Evolutionary conservation across 148 eudicot genomes (phyloP).

Genomic region (Polygonum aviculare): DNA sequence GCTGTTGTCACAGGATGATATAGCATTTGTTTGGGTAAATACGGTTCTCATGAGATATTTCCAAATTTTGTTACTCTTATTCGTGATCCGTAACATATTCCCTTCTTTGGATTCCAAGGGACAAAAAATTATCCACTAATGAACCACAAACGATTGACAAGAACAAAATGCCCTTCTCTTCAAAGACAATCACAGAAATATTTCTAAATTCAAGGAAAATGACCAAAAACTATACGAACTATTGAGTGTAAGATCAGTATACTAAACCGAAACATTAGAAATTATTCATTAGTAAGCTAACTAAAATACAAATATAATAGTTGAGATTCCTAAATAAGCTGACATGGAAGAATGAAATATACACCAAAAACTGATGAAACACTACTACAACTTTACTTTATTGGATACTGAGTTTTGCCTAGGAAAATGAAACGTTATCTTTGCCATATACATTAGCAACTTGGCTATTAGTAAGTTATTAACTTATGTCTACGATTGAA

Average conservation of each 20-base stretch:
- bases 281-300: not conserved
- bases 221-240: not conserved
- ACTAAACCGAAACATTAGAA: not conserved
- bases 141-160: not conserved
- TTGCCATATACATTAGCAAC: not conserved
- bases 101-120: not conserved
- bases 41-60: not conserved
- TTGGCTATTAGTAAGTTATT: not conserved
- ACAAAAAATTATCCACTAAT: not conserved
- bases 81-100: not conserved
- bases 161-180: not conserved
- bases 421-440: not conserved
- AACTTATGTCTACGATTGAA: not conserved
- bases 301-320: not conserved
- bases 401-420: not conserved
- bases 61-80: not conserved
- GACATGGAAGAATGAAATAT: not conserved
- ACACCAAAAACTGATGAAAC: not conserved
- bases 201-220: not conserved
- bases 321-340: not conserved
- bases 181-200: not conserved
- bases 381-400: not conserved
- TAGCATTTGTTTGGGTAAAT: not conserved
- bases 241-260: not conserved
- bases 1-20: not conserved